Base-by-base conservation (phyloP, 2,329 filamentous ascomycete species). In the Cladosporium sp. region DNA sequence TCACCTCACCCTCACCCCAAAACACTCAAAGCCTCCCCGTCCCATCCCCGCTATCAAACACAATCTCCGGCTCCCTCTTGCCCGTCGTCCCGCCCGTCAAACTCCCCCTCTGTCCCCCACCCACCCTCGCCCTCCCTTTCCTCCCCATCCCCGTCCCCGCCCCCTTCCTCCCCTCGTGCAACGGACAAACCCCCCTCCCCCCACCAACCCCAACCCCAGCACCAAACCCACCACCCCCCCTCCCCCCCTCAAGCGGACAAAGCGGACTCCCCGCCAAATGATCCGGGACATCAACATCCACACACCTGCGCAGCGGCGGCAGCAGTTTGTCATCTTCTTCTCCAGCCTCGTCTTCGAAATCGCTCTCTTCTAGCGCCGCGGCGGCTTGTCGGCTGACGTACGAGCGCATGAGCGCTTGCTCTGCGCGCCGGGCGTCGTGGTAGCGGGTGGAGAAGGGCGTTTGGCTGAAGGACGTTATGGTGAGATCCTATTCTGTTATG, bases 201-300 rank as follows among this genome's bases (percentile, higher is more conserved):
- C 64, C 62, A 49, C 62, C 66, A 38, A 61, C 61, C 56, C 71
- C 64, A 50, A 61, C 65, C 7, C 65, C 59, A n/a, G n/a, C n/a
- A n/a, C n/a, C n/a, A n/a, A n/a, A n/a, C n/a, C n/a, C 68, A 22
- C 64, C 62, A 49, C 62, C 66, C 39, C 62, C 61, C 56, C 71
- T 64, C 50, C 61, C 65, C 7, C 65, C 59, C 51, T 66, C 65
- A 24, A 68, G 56, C 3, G 72, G 72, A 53, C 72, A 74, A 5
- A 74, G 58, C 4, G 70, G 71, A 45, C 70, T 73, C 40, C 51
- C 68, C 12, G 68, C 68, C 8, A 74, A 54, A 56, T 75, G 72
- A 50, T 75, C 72, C 2, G 72, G 72, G 8, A 72, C 59, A 41
- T 70, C 63, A 7, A 68, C 52, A 20, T 68, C 66, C 53, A 70